Percentiles rank a stretch among this genome's conserved stretches.
phyloP scores from a whole-genome alignment of 805 yeast species.

The Metschnikowia lunata region DNA sequence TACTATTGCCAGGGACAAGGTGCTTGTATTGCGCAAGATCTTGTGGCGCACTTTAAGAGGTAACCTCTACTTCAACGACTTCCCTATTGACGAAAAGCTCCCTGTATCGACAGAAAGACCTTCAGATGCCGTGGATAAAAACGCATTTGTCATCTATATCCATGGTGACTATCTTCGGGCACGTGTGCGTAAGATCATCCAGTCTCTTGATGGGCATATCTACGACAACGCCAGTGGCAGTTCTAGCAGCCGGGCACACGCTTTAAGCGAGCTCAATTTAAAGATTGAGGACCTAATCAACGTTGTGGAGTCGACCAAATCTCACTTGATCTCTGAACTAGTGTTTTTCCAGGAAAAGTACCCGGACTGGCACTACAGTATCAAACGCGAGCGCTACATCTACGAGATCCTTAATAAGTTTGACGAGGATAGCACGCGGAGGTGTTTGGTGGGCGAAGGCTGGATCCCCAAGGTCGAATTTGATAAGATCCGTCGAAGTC shows the following conservation, averaged over 20 bases:
- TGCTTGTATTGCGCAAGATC: slow-evolving; percentile 35
- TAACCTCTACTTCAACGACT: slow-evolving; percentile 37
- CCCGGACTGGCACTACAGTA: slow-evolving; percentile 27
- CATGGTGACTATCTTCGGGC: slow-evolving; percentile 37
- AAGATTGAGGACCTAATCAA: slow-evolving; percentile 29
- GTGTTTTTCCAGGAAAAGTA: slow-evolving; percentile 32
- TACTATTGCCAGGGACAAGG: slow-evolving; percentile 31
- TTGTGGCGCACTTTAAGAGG: slow-evolving; percentile 43
- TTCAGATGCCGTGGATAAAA: slow-evolving; percentile 25
- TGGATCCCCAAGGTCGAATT: slow-evolving; percentile 65
- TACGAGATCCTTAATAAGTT: slow-evolving; percentile 60
- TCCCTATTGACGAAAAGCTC: slow-evolving; percentile 24
- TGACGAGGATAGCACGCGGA: slow-evolving; percentile 62
- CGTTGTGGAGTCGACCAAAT: slow-evolving; percentile 32
- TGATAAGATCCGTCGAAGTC: slow-evolving; percentile 25
- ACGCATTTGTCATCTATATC: slow-evolving; percentile 35
- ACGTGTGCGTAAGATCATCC: slow-evolving; percentile 33
- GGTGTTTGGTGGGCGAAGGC: slow-evolving; percentile 67
- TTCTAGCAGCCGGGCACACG: slow-evolving; percentile 21
- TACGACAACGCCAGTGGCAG: slow-evolving; percentile 36
- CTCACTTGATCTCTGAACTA: slow-evolving; percentile 36
- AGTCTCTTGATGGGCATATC: slow-evolving; percentile 36
- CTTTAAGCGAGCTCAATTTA: slow-evolving; percentile 28
- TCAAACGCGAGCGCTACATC: slow-evolving; percentile 55
- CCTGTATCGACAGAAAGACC: slow-evolving; percentile 16